Evolutionary conservation across 2,329 filamentous ascomycete genomes (phyloP), one percentile per base, ranked within the genome.

Genomic region (Fusarium sp.): DNA sequence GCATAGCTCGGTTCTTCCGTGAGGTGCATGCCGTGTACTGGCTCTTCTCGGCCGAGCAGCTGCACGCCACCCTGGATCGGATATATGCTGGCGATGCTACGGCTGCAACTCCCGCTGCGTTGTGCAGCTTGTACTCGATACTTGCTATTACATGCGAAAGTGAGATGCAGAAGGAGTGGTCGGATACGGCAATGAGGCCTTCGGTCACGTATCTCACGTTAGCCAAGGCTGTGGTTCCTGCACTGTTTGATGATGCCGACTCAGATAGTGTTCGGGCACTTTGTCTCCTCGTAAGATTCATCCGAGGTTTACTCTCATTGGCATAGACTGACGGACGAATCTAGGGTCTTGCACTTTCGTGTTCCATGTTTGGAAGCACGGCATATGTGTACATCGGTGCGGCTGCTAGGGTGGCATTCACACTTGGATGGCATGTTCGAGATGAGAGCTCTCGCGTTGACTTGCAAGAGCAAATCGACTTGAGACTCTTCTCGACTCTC

Each of bases 361-460:
- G 63, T 14, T 70, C 64, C 18, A 67, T 70, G 67, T 70, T 67
- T 18, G 64, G 64, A 18, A 67, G 63, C n/a, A 67, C 67, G n/a
- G 64, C 67, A 0, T 70, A 70, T 16, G 57, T 70, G 18, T 67
- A 70, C 50, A 56, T 70, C 14, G 67, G 67, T 10, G 57, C 64
- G 3, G 67, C 67, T 16, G 67, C 67, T 1, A 56, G 64, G 13
- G 62, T 70, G 23, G 67, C 64, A 13, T 64, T 70, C 2, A 67
- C 67, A 0, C 41, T 70, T 9, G 67, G 67, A n/a, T 41, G 66
- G 34, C 64, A 70, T 35, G 67, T 52, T 16, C 50, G 39, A 13
- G 63, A 69, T 34, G 20, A 57, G n/a, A 37, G 37, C 10, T 57
- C 63, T 14, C 35, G 57, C 2, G 63, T 61, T 43, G 58, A 57